Evolutionary conservation across 1,139 yeast species (phyloP), one percentile per base, ranked within the genome.

Genomic region (Trichomonascaceae sp.): DNA sequence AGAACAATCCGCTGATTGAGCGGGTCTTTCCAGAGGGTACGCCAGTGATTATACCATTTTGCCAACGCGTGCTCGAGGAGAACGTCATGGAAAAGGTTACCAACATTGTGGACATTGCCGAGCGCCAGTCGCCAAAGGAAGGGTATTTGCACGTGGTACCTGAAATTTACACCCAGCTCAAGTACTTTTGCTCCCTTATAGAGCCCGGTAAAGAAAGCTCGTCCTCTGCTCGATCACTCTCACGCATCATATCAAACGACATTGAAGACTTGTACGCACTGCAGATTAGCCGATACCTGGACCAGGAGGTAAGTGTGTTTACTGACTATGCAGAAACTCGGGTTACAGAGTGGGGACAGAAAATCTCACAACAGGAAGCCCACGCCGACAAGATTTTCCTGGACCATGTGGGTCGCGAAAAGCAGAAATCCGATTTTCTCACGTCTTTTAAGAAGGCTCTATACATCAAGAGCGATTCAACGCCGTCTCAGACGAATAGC

Each of bases 381-480:
- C 60, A 54, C 22, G 54, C 63, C 1, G 71, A 67, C 40, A 49
- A 54, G 16, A 46, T 58, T 17, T 49, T 64, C n/a, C 48, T 65
- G 45, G 65, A 71, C 29, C 64, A 62, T 42, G 56, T 64, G 31
- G 52, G 56, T 18, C 57, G 54, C 38, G 64, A 55, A 37, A 54
- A 59, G 37, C 65, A 67, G 35, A 67, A 69, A 43, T 52, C 59
- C 25, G 66, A 65, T 35, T 65, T 74, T 43, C 62, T 74, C 27
- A 67, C 74, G 1, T 71, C 76, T 17, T 61, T 76, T 42, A 70
- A 70, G 46, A 64, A 60, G 40, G 65, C 58, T 3, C 42, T 60
- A 20, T 8, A 8, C 9, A 20, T 20, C 23, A 8, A 45, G 47
- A 13, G 54, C 44, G 9, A 45, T 51, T 13, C 45, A 14, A 35